These are phyloP conservation scores for Stipa capillata DNA, from an alignment of 176 grass and related monocot genomes.

Conservation along the genomic window DNA sequence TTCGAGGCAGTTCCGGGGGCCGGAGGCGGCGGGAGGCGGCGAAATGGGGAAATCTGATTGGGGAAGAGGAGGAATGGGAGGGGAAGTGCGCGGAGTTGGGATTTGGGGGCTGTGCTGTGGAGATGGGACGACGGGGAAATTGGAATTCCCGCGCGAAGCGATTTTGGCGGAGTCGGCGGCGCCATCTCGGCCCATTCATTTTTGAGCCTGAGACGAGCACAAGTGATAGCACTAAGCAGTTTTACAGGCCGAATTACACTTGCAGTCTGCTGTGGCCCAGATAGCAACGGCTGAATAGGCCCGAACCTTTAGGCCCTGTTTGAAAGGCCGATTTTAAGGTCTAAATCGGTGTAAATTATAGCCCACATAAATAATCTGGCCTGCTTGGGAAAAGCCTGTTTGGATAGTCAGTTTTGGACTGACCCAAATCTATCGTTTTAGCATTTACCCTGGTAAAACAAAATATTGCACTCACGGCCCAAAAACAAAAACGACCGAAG, in stretches of 20 bases:
- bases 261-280: not conserved
- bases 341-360: too few species aligned
- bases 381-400: too few species aligned
- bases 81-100: not conserved
- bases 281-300: not conserved
- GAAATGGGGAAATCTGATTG: slow-evolving; percentile 2
- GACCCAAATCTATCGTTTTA: too few species aligned
- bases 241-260: not conserved
- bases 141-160: slow-evolving; percentile 30
- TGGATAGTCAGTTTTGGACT: too few species aligned
- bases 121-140: slow-evolving; percentile 11
- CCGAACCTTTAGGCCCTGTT: too few species aligned
- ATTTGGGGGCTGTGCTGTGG: not conserved
- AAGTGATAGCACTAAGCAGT: not conserved
- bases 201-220: not conserved
- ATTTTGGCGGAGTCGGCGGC: not conserved
- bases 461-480: too few species aligned
- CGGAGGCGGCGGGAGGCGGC: not conserved
- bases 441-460: too few species aligned
- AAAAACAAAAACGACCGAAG: too few species aligned
- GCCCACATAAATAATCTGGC: too few species aligned
- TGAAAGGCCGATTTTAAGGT: too few species aligned
- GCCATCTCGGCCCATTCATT: not conserved
- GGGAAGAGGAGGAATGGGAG: not conserved
- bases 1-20: not conserved